Evolutionary conservation across 2,329 filamentous ascomycete species (phyloP), one percentile per base, ranked within the genome.

Genomic region (Phaeosphaeriaceae sp.): DNA sequence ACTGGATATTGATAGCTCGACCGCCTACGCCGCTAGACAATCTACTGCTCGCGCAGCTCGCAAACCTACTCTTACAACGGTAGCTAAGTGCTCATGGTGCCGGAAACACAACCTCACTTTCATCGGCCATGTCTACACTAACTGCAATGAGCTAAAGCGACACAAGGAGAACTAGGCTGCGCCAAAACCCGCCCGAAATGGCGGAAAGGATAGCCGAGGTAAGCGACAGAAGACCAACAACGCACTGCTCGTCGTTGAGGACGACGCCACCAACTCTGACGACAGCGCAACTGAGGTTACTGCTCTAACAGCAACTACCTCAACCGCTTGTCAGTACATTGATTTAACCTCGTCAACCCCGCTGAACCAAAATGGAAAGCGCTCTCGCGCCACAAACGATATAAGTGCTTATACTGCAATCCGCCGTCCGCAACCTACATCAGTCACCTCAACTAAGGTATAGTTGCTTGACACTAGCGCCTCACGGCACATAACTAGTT

Each of bases 391-490:
- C n/a, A n/a, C n/a, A n/a, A n/a, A n/a, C n/a, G n/a, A n/a, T n/a
- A n/a, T 50, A 46, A 50, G 37, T 50, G 28, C 48, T 4, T 13
- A 45, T 32, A 23, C 46, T 36, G 29, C 42, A 15, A 33, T 50
- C 15, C 21, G 21, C n/a, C n/a, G n/a, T n/a, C 21, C 18, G 17
- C 17, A 20, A 21, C 48, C 37, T 16, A 40, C 17, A 35, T 29
- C 32, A 2, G 16, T 5, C 21, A 18, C 32, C 36, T 20, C 30
- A 34, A 32, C 29, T 6, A 26, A 5, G 8, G 18, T 37, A 11
- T 56, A 23, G 48, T 36, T 49, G 23, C 49, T 56, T 28, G 42
- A 56, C 42, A 49, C 52, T 38, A 29, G 52, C 42, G 48, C 45
- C 20, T 56, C 34, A 38, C 37, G 35, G 17, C 33, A 52, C 29